Base-by-base conservation (phyloP, 257 asterid genomes). In the Penstemon eatonii region DNA sequence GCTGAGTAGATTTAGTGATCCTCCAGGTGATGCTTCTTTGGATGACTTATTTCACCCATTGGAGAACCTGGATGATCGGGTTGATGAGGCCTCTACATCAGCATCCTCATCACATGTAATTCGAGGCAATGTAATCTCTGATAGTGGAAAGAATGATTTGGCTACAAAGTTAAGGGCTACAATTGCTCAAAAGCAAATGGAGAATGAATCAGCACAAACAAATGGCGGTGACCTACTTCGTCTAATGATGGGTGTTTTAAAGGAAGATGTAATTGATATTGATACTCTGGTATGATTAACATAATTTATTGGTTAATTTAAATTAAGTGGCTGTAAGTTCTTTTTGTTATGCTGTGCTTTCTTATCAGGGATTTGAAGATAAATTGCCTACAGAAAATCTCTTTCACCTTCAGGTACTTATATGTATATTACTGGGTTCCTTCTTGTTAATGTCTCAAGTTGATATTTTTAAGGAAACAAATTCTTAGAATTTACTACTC, bases 91-190 rank as follows among this genome's bases (percentile, higher is more conserved):
- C 71, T 89, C 96, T 65, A 81, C 92, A 9, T 94, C 97, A 76
- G 86, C 95, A 63, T 85, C 96, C 57, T 79, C 84, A 18, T 81
- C 92, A 72, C 79, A 79, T 84, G 81, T 74, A 40, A 68, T 60
- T 65, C 90, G 75, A 73, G 83, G 76, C 60, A 83, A 81, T 73
- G 77, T 74, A 9, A 69, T 49, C 72, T 73, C 88, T 37, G 89
- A 82, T 66, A 56, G 83, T 69, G 96, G 96, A 63, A 94, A 89
- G 77, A 91, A 79, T 73, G 92, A 89, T 71, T 84, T 94, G 73
- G 99, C 99, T 8, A 85, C 95, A 47, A 89, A 89, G 74, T 86
- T 94, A 68, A 84, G 99, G 81, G 97, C 89, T 70, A 87, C 96
- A 69, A 89, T 94, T 82, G 96, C 96, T 66, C 84, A 79, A 81